Evolutionary conservation across 306 rosid genomes (phyloP).

Genomic region (Cucurbita ficifolia): DNA sequence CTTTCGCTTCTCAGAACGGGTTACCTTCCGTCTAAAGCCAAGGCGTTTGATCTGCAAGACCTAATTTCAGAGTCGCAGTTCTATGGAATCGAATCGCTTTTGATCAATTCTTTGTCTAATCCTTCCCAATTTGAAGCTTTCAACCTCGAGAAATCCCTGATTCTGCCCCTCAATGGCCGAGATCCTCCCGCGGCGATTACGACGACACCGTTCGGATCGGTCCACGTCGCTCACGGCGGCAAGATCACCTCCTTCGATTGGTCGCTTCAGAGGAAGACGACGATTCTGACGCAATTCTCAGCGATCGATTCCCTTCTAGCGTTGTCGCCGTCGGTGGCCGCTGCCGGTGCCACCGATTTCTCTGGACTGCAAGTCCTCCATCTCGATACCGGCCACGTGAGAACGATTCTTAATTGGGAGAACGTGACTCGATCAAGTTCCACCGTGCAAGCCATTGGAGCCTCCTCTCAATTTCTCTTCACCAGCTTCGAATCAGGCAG

Average conservation of each 20-base stretch:
- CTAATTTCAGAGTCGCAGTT: constrained; percentile 57
- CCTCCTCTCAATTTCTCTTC: constrained; percentile 43
- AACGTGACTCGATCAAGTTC: constrained; percentile 73
- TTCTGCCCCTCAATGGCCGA: constrained; percentile 56
- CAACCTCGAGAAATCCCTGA: constrained; percentile 50
- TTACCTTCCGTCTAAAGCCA: constrained; percentile 74
- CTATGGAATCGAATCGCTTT: constrained; percentile 56
- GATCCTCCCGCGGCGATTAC: constrained; percentile 62
- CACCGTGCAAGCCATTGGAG: constrained; percentile 76
- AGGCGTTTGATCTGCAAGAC: constrained; percentile 54
- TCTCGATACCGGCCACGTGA: constrained; percentile 33
- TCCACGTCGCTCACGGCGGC: constrained; percentile 83
- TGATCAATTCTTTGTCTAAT: constrained; percentile 49
- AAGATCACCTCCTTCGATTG: constrained; percentile 83
- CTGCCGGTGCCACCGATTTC: constrained; percentile 85
- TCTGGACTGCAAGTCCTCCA: constrained; percentile 80
- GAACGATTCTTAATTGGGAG: constrained; percentile 55
- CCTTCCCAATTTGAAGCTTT: constrained; percentile 78
- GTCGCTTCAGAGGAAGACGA: constrained; percentile 68
- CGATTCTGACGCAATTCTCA: constrained; percentile 62
- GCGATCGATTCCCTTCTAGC: constrained; percentile 83
- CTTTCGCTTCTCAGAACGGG: constrained; percentile 91
- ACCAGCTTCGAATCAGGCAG: constrained; percentile 77
- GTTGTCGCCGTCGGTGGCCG: constrained; percentile 44
- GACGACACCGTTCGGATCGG: constrained; percentile 49